Evolutionary conservation across 768 basidiomycete species (phyloP), one percentile per base, ranked within the genome.

Genomic region (Gyrodon lividus): DNA sequence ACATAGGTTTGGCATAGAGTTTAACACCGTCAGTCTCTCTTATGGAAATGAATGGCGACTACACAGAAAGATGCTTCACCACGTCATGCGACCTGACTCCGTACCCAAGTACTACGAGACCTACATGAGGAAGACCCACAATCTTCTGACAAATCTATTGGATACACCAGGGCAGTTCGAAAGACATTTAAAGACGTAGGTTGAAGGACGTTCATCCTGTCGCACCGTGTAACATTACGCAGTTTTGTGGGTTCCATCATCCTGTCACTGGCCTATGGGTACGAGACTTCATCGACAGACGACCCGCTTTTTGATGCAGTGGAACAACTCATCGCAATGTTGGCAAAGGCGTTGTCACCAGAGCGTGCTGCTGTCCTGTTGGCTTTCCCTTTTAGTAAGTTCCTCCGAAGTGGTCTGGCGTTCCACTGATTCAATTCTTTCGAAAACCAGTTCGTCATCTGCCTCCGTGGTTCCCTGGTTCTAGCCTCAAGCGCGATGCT

Each of bases 401-500:
- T n/a, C 20, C 16, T 13, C 13, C 8, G 16, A 26, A 16, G n/a
- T 35, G 31, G 19, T 39, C 13, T 28, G 5, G 26, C 8, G 5
- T 5, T n/a, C 26, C 10, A 40, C 7, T 13, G 19, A 26, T n/a
- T 20, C 12, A 33, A 20, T 30, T 33, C 14, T 46, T 19, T 51
- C 9, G 19, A 8, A 16, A 28, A 38, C 17, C 23, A 61, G 65
- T 64, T 26, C 58, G 52, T 50, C 34, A 61, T 31, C 33, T 63
- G 19, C 65, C 65, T 14, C 47, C 60, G 3, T 66, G 57, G 62
- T 44, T 61, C 5, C 59, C 63, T 5, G 54, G 54, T 23, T 44
- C 23, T 51, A n/a, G 7, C 2, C 31, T 58, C 38, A 51, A 54
- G 30, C 39, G 34, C 20, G 20, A 22, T 2, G 42, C 43, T 16